Percentiles rank a stretch among this genome's conserved stretches.
Conservation (phyloP, 441 rosid species). For the Bruguiera hainesii region DNA sequence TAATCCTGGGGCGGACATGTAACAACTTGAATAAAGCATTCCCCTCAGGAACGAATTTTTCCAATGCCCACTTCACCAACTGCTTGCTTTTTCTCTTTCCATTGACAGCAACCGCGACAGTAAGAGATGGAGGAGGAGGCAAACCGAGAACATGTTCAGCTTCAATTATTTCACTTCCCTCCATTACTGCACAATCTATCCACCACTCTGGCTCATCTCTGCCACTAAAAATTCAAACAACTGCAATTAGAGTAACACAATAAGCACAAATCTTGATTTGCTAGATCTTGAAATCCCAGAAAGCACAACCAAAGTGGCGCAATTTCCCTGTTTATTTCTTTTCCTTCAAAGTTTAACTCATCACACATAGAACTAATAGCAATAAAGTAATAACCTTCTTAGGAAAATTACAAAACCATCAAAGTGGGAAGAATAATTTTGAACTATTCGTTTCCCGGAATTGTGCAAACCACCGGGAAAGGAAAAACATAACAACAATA, state of each 20-base stretch:
- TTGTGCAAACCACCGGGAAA: no score
- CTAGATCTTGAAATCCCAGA: no score
- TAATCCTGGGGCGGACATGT: slow-evolving; percentile 60
- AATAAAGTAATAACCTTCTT: no score
- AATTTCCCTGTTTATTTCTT: no score
- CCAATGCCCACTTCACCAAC: slow-evolving; percentile 68
- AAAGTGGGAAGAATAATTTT: no score
- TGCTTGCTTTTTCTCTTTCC: slow-evolving; percentile 60
- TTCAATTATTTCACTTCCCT: slow-evolving; percentile 33
- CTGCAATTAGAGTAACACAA: not conserved
- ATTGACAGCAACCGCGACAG: slow-evolving; percentile 61
- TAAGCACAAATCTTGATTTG: not conserved
- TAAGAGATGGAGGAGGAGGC: slow-evolving; percentile 34
- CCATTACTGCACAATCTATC: slow-evolving; percentile 31
- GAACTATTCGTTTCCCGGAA: no score
- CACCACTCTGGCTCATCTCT: slow-evolving; percentile 3
- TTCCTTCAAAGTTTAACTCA: no score
- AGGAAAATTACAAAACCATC: no score
- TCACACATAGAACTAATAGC: no score
- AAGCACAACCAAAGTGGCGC: no score
- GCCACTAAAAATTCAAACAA: not conserved
- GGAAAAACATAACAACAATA: no score
- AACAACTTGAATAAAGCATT: slow-evolving; percentile 52
- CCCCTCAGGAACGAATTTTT: slow-evolving; percentile 56
- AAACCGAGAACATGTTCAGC: slow-evolving; percentile 20